Evolutionary conservation across 2,329 filamentous ascomycete genomes (phyloP).

Genomic region (Cadophora sp.): DNA sequence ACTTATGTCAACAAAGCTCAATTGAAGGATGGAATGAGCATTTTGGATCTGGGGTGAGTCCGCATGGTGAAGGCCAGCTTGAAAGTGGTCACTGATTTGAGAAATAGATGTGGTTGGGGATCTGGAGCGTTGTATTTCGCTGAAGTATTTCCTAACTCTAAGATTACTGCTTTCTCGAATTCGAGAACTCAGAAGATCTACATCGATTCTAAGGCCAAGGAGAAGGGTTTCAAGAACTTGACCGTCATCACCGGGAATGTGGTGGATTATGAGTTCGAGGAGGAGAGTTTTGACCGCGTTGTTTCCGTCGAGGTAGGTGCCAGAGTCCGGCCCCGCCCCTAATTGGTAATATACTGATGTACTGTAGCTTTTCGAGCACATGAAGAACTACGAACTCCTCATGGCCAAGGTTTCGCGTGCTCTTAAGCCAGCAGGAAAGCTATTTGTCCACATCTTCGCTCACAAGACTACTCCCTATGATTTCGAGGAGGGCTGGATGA

Average conservation of each 20-base stretch:
- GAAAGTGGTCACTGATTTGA: neutral
- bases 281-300: constrained; percentile 66
- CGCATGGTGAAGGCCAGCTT: neutral
- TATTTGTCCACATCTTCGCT: constrained; percentile 73
- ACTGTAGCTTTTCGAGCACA: constrained; percentile 73
- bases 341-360: constrained; percentile 15
- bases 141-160: constrained; percentile 65
- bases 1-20: constrained; percentile 65
- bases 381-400: constrained; percentile 76
- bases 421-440: constrained; percentile 67
- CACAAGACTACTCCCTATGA: constrained; percentile 72
- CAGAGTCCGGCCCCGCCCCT: neutral
- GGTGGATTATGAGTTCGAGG: constrained; percentile 68
- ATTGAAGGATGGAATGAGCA: constrained; percentile 45
- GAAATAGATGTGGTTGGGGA: constrained; percentile 70
- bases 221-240: constrained; percentile 65
- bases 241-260: constrained; percentile 71
- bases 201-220: constrained; percentile 64
- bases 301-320: constrained; percentile 64
- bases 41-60: constrained; percentile 42
- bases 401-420: constrained; percentile 67
- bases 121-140: constrained; percentile 70
- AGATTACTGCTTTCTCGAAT: constrained; percentile 73
- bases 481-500: constrained; percentile 78
- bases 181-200: constrained; percentile 71